Conservation (phyloP, 768 basidiomycete species). For the Hericium erinaceus region DNA sequence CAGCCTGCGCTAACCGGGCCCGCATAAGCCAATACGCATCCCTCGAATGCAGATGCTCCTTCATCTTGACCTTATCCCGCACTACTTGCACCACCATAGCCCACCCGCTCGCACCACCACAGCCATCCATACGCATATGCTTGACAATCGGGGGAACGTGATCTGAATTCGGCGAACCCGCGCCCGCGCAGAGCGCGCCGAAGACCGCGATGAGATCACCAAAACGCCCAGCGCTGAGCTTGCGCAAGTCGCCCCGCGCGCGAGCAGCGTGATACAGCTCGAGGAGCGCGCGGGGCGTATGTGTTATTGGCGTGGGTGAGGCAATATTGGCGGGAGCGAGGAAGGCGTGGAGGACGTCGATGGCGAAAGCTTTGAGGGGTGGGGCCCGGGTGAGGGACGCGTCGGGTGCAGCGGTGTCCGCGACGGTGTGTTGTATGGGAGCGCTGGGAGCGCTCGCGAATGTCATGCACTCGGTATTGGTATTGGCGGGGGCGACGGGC, state of each 20-base stretch:
- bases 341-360: slow-evolving; percentile 8
- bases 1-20: slow-evolving; percentile 16
- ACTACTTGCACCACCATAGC: slow-evolving; percentile 35
- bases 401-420: not conserved
- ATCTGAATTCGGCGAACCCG: not conserved
- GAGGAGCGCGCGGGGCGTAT: slow-evolving; percentile 4
- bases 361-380: not conserved
- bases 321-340: slow-evolving; percentile 6
- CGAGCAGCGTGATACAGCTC: slow-evolving; percentile 4
- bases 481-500: too few species aligned
- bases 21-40: slow-evolving; percentile 61
- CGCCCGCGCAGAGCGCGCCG: slow-evolving; percentile 9
- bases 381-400: not conserved
- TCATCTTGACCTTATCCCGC: slow-evolving; percentile 32
- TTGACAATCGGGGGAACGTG: slow-evolving; percentile 16
- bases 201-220: slow-evolving; percentile 10
- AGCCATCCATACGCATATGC: slow-evolving; percentile 19
- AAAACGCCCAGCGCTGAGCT: slow-evolving; percentile 7
- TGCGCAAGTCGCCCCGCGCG: slow-evolving; percentile 1
- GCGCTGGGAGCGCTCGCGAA: not conserved
- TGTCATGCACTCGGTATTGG: not conserved
- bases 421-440: not conserved
- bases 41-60: slow-evolving; percentile 23
- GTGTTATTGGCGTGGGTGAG: slow-evolving; percentile 1
- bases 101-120: slow-evolving; percentile 34